These are phyloP conservation scores for Dothistroma pini DNA, from an alignment of 2,329 filamentous ascomycete genomes.

Conservation along the genomic window DNA sequence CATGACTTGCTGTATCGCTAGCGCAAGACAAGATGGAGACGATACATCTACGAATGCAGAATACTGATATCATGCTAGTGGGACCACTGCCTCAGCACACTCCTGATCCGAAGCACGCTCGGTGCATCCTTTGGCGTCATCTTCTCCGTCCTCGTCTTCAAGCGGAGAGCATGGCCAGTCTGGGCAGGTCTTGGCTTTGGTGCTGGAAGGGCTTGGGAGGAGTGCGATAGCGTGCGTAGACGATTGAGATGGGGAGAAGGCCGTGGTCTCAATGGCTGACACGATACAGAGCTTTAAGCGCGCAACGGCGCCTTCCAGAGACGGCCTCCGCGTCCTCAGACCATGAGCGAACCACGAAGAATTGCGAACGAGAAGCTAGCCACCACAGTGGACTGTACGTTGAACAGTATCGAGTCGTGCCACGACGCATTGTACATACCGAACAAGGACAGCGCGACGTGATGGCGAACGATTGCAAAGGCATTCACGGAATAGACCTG, in stretches of 20 bases:
- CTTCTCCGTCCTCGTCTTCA: slow-evolving; percentile 97
- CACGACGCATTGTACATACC: background rate
- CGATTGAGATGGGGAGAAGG: background rate
- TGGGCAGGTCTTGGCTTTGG: slow-evolving; percentile 92
- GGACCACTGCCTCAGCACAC: slow-evolving; percentile 96
- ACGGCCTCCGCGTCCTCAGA: slow-evolving; percentile 48
- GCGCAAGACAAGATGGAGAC: background rate
- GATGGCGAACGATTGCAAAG: background rate
- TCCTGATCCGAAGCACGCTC: slow-evolving; percentile 93
- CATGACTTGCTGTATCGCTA: background rate
- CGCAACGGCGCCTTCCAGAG: slow-evolving; percentile 45
- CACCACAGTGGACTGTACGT: background rate
- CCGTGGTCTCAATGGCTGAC: slow-evolving; percentile 2
- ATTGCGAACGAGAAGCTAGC: background rate
- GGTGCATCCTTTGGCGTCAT: slow-evolving; percentile 96
- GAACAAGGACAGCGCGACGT: background rate
- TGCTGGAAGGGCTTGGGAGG: slow-evolving; percentile 93
- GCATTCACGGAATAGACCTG: background rate
- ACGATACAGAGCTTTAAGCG: slow-evolving; percentile 50
- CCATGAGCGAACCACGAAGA: slow-evolving; percentile 26
- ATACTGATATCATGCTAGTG: slow-evolving; percentile 57
- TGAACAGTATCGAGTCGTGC: background rate
- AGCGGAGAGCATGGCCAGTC: slow-evolving; percentile 96
- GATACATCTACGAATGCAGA: background rate
- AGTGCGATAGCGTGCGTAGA: slow-evolving; percentile 72